Conservation (phyloP, 140 eudicot genomes). For the Senecio squalidus region DNA sequence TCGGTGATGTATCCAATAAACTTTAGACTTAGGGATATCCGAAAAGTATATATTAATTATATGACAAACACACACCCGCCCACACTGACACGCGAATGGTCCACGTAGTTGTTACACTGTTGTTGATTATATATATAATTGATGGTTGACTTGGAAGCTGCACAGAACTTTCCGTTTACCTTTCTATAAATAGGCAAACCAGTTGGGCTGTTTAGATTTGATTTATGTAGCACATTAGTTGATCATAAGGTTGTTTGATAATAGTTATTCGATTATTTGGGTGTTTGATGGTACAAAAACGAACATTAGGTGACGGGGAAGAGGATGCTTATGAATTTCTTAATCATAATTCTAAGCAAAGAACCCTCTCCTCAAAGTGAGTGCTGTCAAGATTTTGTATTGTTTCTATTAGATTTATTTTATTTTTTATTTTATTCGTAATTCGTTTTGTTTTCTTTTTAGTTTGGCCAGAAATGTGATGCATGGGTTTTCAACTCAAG, state of each 20-base stretch:
- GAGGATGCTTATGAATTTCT: slow-evolving; percentile 39
- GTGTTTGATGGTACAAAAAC: slow-evolving; percentile 56
- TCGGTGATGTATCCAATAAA: slow-evolving; percentile 16
- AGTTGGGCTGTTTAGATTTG: slow-evolving; percentile 14
- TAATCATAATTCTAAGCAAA: slow-evolving; percentile 31
- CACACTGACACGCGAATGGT: slow-evolving; percentile 10
- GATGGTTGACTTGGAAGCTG: slow-evolving; percentile 53
- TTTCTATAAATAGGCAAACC: slow-evolving; percentile 16
- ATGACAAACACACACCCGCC: slow-evolving; percentile 20
- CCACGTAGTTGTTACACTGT: slow-evolving; percentile 22
- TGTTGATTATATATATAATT: slow-evolving; percentile 12
- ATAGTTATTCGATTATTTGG: slow-evolving; percentile 10
- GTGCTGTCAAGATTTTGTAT: slow-evolving; percentile 6
- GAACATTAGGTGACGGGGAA: slow-evolving; percentile 35
- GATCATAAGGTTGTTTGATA: slow-evolving; percentile 4
- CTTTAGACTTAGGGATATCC: slow-evolving; percentile 14
- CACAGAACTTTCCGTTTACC: slow-evolving; percentile 33
- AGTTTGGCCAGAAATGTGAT: slow-evolving; percentile 26
- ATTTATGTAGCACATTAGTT: background rate
- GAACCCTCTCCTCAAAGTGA: slow-evolving; percentile 28
- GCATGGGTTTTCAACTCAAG: slow-evolving; percentile 28
- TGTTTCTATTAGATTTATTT: background rate
- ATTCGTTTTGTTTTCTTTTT: slow-evolving; percentile 6
- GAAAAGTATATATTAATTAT: slow-evolving; percentile 3
- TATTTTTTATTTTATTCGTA: background rate